phyloP scores from a whole-genome alignment of 371 early-diverging fungal species.

The Zopfochytrium polystomum region DNA sequence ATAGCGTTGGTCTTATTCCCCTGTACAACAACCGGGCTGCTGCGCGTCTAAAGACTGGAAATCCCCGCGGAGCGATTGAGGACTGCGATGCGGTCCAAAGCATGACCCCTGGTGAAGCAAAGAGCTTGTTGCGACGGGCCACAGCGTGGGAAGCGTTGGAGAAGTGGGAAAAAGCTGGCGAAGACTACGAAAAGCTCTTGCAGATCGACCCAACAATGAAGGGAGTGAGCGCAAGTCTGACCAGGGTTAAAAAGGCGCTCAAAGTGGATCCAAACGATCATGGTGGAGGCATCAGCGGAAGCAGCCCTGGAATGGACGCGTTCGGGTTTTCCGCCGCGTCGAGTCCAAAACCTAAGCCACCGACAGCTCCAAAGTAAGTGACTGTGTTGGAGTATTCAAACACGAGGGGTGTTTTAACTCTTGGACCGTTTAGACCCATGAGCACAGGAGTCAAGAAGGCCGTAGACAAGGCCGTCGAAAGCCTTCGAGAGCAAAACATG shows the following conservation, averaged over 20 bases:
- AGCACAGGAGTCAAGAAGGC: conserved; percentile 16
- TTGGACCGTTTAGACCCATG: conserved; percentile 7
- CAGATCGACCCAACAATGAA: conserved; percentile 42
- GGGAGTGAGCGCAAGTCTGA: conserved; percentile 59
- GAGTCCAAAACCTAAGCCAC: no score
- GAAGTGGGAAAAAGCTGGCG: conserved; percentile 69
- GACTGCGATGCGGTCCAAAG: conserved; percentile 56
- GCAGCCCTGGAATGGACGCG: no score
- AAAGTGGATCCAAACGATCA: conserved; percentile 5
- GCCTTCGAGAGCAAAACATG: conserved; percentile 67
- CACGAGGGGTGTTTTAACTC: conserved; percentile 5
- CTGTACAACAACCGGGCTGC: conserved; percentile 89
- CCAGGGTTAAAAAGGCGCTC: conserved; percentile 64
- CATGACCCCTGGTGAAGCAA: conserved; percentile 61
- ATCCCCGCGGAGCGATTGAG: conserved; percentile 63
- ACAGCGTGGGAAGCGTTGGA: conserved; percentile 78
- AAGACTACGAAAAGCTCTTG: conserved; percentile 65
- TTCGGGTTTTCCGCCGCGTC: no score
- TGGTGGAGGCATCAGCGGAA: no score
- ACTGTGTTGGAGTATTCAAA: neutral
- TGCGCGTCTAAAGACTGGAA: conserved; percentile 78
- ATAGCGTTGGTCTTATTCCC: conserved; percentile 43
- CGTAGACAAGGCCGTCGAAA: conserved; percentile 44
- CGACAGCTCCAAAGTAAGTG: conserved; percentile 4
- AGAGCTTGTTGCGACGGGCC: conserved; percentile 72